Evolutionary conservation across 140 eudicot species (phyloP).

Genomic region (Oenanthe javanica): DNA sequence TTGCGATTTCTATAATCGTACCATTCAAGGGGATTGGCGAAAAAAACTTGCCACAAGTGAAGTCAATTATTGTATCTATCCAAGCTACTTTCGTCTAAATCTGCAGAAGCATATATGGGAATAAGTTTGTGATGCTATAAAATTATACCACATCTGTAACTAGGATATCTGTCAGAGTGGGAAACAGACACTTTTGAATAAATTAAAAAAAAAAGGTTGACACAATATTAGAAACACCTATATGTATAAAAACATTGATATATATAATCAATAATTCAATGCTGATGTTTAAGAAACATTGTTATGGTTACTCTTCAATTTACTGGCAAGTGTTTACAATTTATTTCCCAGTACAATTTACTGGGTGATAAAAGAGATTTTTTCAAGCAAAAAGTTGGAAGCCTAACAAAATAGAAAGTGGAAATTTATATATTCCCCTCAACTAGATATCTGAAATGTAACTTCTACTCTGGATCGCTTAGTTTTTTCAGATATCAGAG

Average conservation of each 20-base stretch:
- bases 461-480: conserved; percentile 23
- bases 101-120: conserved; percentile 15
- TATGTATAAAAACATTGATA: neutral
- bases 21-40: conserved; percentile 72
- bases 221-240: neutral
- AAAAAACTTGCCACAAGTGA: conserved; percentile 76
- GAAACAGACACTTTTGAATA: no score
- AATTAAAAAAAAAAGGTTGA: neutral
- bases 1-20: conserved; percentile 50
- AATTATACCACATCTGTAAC: neutral
- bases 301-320: neutral
- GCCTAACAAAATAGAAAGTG: neutral
- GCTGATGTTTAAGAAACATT: neutral
- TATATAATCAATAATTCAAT: neutral
- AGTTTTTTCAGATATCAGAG: neutral
- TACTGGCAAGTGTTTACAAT: neutral
- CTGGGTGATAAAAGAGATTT: neutral
- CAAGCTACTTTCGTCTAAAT: conserved; percentile 26
- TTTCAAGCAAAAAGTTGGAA: neutral
- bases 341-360: neutral
- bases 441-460: conserved; percentile 10
- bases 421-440: neutral
- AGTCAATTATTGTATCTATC: conserved; percentile 41
- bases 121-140: neutral
- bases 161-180: neutral